Percentiles rank a stretch among this genome's conserved stretches.
Evolutionary conservation across 768 basidiomycete species (phyloP).

Genomic region (Trametes meyenii): DNA sequence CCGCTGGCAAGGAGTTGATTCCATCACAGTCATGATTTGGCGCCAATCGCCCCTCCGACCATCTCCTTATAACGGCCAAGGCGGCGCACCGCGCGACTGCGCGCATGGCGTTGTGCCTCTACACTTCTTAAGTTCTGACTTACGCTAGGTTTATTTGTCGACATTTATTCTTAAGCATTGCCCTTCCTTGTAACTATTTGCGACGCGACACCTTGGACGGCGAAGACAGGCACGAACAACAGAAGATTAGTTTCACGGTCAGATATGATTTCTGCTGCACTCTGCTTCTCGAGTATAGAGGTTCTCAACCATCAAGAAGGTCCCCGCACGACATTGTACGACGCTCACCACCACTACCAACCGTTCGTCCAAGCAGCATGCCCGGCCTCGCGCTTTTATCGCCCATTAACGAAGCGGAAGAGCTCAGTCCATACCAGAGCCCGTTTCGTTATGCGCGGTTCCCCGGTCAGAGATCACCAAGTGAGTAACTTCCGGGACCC

Average conservation of each 20-base stretch:
- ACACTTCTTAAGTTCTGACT: background rate
- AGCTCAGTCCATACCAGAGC: slow-evolving; percentile 17
- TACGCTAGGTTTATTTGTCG: background rate
- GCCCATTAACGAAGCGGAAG: slow-evolving; percentile 18
- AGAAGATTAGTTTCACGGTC: background rate
- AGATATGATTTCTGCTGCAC: slow-evolving; percentile 10
- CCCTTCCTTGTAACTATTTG: background rate
- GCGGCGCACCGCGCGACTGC: slow-evolving; percentile 16
- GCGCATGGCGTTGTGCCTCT: slow-evolving; percentile 18
- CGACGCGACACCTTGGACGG: background rate
- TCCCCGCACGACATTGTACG: slow-evolving; percentile 2
- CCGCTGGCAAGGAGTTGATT: slow-evolving; percentile 10
- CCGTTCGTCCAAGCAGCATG: slow-evolving; percentile 6
- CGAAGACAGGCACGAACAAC: background rate
- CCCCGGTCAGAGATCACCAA: slow-evolving; percentile 13
- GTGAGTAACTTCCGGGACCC: background rate
- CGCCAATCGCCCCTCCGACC: slow-evolving; percentile 19
- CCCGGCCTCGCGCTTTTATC: slow-evolving; percentile 19
- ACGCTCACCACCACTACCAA: background rate
- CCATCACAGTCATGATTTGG: slow-evolving; percentile 23
- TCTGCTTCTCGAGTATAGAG: background rate
- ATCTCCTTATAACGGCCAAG: slow-evolving; percentile 19
- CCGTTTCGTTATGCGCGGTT: slow-evolving; percentile 8
- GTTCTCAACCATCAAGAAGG: slow-evolving; percentile 15
- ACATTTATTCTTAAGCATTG: background rate